Evolutionary conservation across 2,329 filamentous ascomycete species (phyloP).

Genomic region (Alternaria hordeiaustralica): DNA sequence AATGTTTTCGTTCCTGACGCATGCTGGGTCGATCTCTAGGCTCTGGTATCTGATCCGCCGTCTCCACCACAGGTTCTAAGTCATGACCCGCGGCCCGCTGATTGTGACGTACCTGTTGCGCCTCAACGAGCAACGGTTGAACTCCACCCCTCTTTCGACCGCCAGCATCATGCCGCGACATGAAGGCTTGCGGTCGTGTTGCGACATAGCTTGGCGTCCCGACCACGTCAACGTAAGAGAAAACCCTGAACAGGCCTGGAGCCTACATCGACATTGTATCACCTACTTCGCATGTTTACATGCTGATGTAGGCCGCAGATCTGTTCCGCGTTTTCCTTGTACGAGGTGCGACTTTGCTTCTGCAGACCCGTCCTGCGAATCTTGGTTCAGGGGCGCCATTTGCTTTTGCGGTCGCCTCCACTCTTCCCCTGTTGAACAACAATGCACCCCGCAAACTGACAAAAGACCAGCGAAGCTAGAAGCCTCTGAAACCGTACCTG

Average conservation of each 20-base stretch:
- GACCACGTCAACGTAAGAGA: neutral
- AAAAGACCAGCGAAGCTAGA: neutral
- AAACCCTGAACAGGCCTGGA: neutral
- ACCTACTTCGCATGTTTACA: neutral
- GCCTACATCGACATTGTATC: neutral
- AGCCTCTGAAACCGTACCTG: conserved; percentile 1
- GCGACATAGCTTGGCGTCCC: neutral
- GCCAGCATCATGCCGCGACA: neutral
- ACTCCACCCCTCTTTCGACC: neutral
- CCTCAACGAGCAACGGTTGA: neutral
- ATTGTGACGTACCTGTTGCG: neutral
- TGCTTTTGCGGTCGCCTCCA: neutral
- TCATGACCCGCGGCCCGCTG: neutral
- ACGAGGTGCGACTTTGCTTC: neutral
- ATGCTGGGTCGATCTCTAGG: neutral
- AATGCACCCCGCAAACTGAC: neutral
- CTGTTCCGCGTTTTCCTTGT: neutral
- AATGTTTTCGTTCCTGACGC: neutral
- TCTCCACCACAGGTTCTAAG: neutral
- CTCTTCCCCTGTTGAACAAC: neutral
- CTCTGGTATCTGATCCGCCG: neutral
- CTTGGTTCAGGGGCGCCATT: neutral
- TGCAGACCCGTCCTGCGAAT: neutral
- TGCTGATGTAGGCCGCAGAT: neutral
- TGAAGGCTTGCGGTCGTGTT: neutral